Percentiles rank a stretch among this genome's conserved stretches.
These are phyloP conservation scores for Ophiosphaerella herpotricha DNA, from an alignment of 2,329 filamentous ascomycete genomes.

Conservation along the genomic window DNA sequence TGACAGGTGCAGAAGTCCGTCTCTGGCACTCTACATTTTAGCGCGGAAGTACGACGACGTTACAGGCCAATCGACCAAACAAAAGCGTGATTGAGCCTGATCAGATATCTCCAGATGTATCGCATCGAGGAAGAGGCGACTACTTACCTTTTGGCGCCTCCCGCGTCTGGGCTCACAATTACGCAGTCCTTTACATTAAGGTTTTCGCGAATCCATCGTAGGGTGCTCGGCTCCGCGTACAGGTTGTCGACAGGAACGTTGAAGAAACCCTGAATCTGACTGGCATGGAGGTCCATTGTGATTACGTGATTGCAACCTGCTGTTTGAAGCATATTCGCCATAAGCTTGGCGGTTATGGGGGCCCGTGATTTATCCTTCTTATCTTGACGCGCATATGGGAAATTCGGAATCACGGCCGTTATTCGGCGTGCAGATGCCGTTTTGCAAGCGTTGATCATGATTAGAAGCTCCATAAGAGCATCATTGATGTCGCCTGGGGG, in stretches of 20 bases:
- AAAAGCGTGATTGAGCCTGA: too few species aligned
- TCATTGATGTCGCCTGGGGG: constrained; percentile 97
- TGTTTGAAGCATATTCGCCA: constrained; percentile 96
- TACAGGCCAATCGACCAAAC: too few species aligned
- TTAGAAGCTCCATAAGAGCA: constrained; percentile 95
- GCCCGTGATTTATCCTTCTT: constrained; percentile 96
- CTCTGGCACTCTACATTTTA: constrained; percentile 1
- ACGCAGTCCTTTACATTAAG: constrained; percentile 80
- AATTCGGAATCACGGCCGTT: constrained; percentile 94
- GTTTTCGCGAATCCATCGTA: constrained; percentile 90
- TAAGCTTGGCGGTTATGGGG: constrained; percentile 94
- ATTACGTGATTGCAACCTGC: constrained; percentile 93
- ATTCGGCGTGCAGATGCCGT: constrained; percentile 85
- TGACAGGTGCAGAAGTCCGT: background rate
- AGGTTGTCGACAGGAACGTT: constrained; percentile 81
- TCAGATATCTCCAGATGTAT: background rate
- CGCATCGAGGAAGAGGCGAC: background rate
- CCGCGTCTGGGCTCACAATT: constrained; percentile 93
- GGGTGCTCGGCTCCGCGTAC: constrained; percentile 89
- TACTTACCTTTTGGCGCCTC: constrained; percentile 81
- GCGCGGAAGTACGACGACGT: background rate
- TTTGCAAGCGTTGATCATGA: constrained; percentile 97
- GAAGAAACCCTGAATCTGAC: constrained; percentile 95
- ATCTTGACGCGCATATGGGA: constrained; percentile 94
- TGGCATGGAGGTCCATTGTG: constrained; percentile 94